Evolutionary conservation across 306 rosid species (phyloP).

Genomic region (Betula pendula): DNA sequence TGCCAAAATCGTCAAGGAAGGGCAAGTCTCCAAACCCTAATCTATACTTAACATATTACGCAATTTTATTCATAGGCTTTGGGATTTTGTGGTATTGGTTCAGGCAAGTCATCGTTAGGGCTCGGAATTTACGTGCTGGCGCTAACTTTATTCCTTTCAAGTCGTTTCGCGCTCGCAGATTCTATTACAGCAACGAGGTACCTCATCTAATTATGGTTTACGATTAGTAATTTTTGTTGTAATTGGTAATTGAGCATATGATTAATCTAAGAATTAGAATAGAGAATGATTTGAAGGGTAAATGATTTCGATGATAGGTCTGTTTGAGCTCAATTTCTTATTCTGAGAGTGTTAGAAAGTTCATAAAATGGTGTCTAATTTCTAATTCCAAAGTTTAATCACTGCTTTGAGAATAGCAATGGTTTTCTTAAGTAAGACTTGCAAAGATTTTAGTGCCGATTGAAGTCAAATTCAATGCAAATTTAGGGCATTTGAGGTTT

Average conservation of each 20-base stretch:
- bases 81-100: constrained; percentile 32
- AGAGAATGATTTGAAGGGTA: background rate
- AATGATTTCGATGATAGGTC: background rate
- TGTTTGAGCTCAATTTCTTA: constrained; percentile 1
- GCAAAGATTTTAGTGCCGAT: background rate
- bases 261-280: background rate
- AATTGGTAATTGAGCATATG: background rate
- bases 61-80: background rate
- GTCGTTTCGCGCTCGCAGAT: constrained; percentile 82
- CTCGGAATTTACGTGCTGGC: constrained; percentile 83
- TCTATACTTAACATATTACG: background rate
- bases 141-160: constrained; percentile 88
- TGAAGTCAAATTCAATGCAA: background rate
- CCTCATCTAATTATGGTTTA: background rate
- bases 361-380: background rate
- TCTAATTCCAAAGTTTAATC: background rate
- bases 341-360: background rate
- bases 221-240: background rate
- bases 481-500: background rate
- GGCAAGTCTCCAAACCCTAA: constrained; percentile 42
- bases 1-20: constrained; percentile 86
- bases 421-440: background rate
- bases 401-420: background rate
- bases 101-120: constrained; percentile 90
- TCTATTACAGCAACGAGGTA: constrained; percentile 87